Conservation (phyloP, 345 rosid genomes). For the Eutrema yunnanense region DNA sequence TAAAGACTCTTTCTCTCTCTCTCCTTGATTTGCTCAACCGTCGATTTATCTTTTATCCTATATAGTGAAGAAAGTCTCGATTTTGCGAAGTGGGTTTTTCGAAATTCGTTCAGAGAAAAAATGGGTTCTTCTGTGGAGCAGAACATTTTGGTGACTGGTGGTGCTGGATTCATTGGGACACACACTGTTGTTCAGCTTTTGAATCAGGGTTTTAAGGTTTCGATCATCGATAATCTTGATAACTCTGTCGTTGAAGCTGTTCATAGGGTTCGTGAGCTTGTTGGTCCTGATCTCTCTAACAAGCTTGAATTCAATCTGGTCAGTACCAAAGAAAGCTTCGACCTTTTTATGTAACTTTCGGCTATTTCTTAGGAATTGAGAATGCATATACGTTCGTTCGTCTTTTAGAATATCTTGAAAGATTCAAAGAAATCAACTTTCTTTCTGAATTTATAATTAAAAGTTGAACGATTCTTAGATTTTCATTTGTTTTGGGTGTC, state of each 20-base stretch:
- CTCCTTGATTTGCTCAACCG: slow-evolving; percentile 35
- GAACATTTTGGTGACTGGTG: slow-evolving; percentile 82
- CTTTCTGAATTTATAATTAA: neutral
- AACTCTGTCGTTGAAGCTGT: slow-evolving; percentile 79
- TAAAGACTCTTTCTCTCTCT: neutral
- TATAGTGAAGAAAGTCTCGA: neutral
- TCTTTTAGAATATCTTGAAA: neutral
- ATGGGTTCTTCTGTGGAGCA: slow-evolving; percentile 42
- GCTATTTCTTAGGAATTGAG: neutral
- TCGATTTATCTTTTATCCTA: neutral
- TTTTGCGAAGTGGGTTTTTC: slow-evolving; percentile 11
- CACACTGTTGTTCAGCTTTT: slow-evolving; percentile 89
- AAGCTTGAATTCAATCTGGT: slow-evolving; percentile 77
- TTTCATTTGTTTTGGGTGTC: neutral
- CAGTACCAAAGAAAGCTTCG: slow-evolving; percentile 1
- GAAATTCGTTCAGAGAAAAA: neutral
- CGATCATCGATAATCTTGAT: slow-evolving; percentile 81
- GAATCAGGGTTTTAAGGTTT: slow-evolving; percentile 64
- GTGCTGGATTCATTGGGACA: slow-evolving; percentile 96
- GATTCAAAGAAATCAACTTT: neutral
- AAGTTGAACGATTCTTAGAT: neutral
- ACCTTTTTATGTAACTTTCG: neutral
- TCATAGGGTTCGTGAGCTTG: slow-evolving; percentile 69
- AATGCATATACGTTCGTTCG: neutral
- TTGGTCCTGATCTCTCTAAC: slow-evolving; percentile 64